A percentile compares a stretch with the other conserved stretches of the same genome.
Conservation (phyloP, 108 stramenopile genomes). For the Skeletonema grethae region DNA sequence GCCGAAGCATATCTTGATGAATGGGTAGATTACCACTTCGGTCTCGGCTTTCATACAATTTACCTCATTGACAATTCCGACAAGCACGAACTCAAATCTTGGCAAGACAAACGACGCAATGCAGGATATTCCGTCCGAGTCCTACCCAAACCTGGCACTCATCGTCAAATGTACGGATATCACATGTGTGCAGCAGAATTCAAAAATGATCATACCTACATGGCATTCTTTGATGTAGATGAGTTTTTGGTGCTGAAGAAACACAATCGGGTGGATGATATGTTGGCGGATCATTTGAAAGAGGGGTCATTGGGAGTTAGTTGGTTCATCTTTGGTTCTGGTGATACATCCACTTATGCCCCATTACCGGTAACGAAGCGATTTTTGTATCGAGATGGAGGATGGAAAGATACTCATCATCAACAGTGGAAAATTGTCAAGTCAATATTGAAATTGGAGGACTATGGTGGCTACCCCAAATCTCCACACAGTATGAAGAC, state of each 20-base stretch:
- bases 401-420: conserved; percentile 8
- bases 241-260: conserved; percentile 43
- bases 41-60: conserved; percentile 58
- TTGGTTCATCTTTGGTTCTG: conserved; percentile 55
- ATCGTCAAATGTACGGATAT: conserved; percentile 42
- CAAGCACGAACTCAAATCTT: conserved; percentile 44
- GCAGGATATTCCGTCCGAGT: conserved; percentile 20
- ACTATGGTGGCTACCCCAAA: conserved; percentile 24
- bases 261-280: conserved; percentile 31
- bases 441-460: conserved; percentile 22
- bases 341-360: conserved; percentile 38
- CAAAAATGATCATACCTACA: conserved; percentile 37
- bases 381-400: conserved; percentile 48
- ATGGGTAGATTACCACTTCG: conserved; percentile 66
- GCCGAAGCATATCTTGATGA: conserved; percentile 60
- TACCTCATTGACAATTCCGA: conserved; percentile 60
- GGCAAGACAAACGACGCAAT: conserved; percentile 35
- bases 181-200: conserved; percentile 33
- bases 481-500: conserved; percentile 33
- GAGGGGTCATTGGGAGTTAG: conserved; percentile 48
- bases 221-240: conserved; percentile 51
- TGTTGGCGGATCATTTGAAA: conserved; percentile 44
- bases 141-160: conserved; percentile 42
- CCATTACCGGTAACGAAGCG: conserved; percentile 63
- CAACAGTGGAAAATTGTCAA: conserved; percentile 22